A percentile compares a stretch with the other conserved stretches of the same genome.
phyloP scores from a whole-genome alignment of 805 yeast genomes.

The Komagataella phaffii region DNA sequence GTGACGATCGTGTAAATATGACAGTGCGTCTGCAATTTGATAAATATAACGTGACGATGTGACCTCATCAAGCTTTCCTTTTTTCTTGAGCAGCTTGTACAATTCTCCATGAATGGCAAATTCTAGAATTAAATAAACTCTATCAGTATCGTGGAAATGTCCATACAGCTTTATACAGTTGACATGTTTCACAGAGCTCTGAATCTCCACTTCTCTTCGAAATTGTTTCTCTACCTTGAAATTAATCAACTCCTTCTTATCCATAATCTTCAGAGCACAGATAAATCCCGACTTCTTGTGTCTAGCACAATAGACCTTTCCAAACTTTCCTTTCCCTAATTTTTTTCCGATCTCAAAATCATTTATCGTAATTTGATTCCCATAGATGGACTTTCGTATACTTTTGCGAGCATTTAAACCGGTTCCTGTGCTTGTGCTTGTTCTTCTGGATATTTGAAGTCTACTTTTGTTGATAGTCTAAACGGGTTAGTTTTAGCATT shows the following conservation, averaged over 20 bases:
- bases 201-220: constrained; percentile 85
- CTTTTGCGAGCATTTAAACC: not conserved
- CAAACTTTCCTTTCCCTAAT: constrained; percentile 89
- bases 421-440: not conserved
- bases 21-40: constrained; percentile 73
- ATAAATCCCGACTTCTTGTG: constrained; percentile 66
- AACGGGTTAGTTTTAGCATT: not conserved
- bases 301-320: constrained; percentile 79
- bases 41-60: constrained; percentile 67
- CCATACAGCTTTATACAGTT: constrained; percentile 75
- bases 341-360: constrained; percentile 83
- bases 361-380: constrained; percentile 17
- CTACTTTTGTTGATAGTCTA: not conserved
- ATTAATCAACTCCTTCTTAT: constrained; percentile 61
- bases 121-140: constrained; percentile 78
- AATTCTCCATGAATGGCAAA: constrained; percentile 81
- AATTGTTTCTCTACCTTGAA: constrained; percentile 76
- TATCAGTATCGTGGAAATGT: constrained; percentile 67
- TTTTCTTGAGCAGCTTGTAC: constrained; percentile 55
- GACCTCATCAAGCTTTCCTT: constrained; percentile 57
- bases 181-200: constrained; percentile 63
- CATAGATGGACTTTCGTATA: not conserved
- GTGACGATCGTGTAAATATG: constrained; percentile 64
- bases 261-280: constrained; percentile 88
- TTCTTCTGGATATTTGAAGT: not conserved